Conservation (phyloP, 495 filamentous ascomycete genomes). For the Daldinia loculata region DNA sequence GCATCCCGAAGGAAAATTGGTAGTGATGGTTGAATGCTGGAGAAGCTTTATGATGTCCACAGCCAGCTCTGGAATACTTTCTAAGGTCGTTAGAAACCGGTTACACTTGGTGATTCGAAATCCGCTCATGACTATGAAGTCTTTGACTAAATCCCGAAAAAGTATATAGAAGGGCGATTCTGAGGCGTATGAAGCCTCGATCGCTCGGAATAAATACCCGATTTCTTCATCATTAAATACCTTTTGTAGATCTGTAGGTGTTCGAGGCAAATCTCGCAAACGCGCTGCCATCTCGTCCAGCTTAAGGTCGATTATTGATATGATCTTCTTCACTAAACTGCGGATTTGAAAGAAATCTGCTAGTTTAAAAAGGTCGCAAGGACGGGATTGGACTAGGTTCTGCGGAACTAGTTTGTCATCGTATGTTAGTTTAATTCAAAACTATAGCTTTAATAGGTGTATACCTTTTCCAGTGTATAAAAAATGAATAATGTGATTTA, state of each 20-base stretch:
- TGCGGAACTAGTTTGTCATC: neutral
- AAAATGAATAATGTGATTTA: neutral
- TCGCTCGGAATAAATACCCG: neutral
- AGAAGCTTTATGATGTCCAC: neutral
- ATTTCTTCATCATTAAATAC: neutral
- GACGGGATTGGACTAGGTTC: too few relatives aligned
- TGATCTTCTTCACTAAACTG: neutral
- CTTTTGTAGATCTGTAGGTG: too few relatives aligned
- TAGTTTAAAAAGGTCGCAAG: neutral
- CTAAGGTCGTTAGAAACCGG: neutral
- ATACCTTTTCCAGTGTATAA: constrained; percentile 10
- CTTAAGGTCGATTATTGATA: neutral
- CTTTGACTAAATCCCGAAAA: neutral
- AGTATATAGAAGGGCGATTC: neutral
- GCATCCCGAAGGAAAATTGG: neutral
- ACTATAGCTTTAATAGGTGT: neutral
- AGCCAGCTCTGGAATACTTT: neutral
- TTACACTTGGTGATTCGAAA: neutral
- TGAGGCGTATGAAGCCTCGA: neutral
- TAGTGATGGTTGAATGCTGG: neutral
- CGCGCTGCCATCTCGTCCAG: neutral
- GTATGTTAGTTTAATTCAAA: neutral
- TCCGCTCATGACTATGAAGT: neutral
- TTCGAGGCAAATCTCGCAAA: too few relatives aligned
- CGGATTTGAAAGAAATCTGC: neutral